Evolutionary conservation across 441 rosid genomes (phyloP).

Genomic region (Erysimum cheiri): DNA sequence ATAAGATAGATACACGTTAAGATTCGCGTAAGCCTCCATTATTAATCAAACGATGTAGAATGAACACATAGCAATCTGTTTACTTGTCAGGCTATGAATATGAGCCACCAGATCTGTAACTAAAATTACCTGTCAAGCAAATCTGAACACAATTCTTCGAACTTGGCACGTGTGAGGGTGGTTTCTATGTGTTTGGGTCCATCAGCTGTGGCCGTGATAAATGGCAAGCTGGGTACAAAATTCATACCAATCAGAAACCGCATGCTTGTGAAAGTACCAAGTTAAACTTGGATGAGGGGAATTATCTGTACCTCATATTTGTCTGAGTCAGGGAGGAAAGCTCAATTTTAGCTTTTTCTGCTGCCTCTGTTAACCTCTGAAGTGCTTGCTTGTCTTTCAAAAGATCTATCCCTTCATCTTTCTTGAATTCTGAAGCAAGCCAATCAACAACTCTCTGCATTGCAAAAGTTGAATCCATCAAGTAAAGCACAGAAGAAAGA

Average conservation of each 20-base stretch:
- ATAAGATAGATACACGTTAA: conserved; percentile 2
- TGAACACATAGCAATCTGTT: neutral
- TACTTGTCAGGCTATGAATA: neutral
- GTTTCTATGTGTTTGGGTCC: conserved; percentile 98
- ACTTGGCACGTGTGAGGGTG: conserved; percentile 85
- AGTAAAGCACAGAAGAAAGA: neutral
- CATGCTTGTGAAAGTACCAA: neutral
- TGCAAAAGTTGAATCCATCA: neutral
- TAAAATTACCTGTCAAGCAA: conserved; percentile 75
- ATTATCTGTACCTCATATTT: conserved; percentile 45
- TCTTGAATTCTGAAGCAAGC: conserved; percentile 81
- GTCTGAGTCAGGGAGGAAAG: conserved; percentile 88
- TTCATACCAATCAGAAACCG: neutral
- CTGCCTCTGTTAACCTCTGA: conserved; percentile 91
- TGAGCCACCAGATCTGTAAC: neutral
- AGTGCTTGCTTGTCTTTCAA: conserved; percentile 97
- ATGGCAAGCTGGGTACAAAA: conserved; percentile 69
- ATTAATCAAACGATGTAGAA: neutral
- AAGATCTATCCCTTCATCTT: conserved; percentile 90
- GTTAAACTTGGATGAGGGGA: neutral
- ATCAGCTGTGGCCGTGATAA: conserved; percentile 95
- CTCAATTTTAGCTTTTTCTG: conserved; percentile 98
- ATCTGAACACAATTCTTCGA: conserved; percentile 89
- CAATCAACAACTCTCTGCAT: conserved; percentile 87
- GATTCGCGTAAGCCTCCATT: neutral